Base-by-base conservation (phyloP, 768 basidiomycete genomes). In the Cystobasidium ongulense region DNA sequence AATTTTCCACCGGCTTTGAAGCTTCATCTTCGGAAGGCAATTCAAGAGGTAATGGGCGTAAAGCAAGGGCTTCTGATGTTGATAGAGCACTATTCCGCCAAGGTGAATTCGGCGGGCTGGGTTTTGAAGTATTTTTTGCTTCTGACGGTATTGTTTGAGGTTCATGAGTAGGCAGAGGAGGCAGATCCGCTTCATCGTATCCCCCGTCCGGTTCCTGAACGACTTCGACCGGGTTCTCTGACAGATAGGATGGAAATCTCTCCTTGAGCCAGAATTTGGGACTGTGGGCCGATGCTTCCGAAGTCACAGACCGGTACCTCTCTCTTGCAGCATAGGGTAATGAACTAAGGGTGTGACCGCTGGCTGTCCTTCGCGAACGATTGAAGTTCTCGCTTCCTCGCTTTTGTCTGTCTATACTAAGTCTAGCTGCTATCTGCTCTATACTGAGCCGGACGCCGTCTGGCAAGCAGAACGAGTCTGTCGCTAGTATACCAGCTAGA, bases 401-500 rank as follows among this genome's bases (percentile, higher is more conserved):
- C 41, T 13, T 27, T 43, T 39, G 21, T 33, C 8, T 8, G 5
- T 70, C 67, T 11, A 33, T 39, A 52, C 67, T 54, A 4, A 70
- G 53, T 4, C 67, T 52, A 57, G 67, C 67, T 15, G 67, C 67
- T 10, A 70, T 52, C 21, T 54, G 50, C 10, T 70, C 50, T 25
- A 54, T 70, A 46, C 67, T 70, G 4, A 70, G 43, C 3, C 67
- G 43, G 5, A n/a, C 38, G 5, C 67, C 67, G 17, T 39, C 15
- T 15, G 67, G 67, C 29, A 70, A 10, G 67, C 52, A 70, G 67
- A 70, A 70, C 4, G 67, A 70, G 23, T 70, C 67, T 3, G 67
- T 33, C 25, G 67, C 67, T 18, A 70, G 53, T 29, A 70, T 70
- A 54, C 67, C 50, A 36, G 67, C 67, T 7, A 70, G 67, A 4